phyloP scores from a whole-genome alignment of 495 filamentous ascomycete species.

The Opeltia flavorubescens region DNA sequence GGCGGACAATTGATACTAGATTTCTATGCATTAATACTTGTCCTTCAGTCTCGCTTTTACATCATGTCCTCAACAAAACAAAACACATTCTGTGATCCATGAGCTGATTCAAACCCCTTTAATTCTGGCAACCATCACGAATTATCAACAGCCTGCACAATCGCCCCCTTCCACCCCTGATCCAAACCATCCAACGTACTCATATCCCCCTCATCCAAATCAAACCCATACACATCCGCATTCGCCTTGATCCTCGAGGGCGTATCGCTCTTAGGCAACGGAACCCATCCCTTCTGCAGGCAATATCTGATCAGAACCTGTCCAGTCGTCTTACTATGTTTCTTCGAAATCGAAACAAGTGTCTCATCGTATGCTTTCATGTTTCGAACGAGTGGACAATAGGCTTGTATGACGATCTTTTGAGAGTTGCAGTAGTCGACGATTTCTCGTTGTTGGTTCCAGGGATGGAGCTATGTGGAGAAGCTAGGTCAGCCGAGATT shows the following conservation, averaged over 20 bases:
- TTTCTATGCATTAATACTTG: background rate
- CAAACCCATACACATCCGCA: conserved; percentile 50
- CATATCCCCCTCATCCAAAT: conserved; percentile 50
- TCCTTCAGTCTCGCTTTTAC: background rate
- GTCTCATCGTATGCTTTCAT: conserved; percentile 43
- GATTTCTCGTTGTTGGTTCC: conserved; percentile 48
- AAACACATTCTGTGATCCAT: too few species aligned
- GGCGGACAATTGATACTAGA: background rate
- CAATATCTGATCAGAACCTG: conserved; percentile 42
- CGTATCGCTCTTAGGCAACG: conserved; percentile 58
- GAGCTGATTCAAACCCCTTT: too few species aligned
- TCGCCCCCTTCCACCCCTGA: conserved; percentile 39
- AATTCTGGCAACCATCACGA: background rate
- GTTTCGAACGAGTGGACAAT: conserved; percentile 50
- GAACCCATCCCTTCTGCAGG: conserved; percentile 56
- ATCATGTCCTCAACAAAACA: too few species aligned
- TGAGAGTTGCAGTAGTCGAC: conserved; percentile 45
- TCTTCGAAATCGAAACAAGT: conserved; percentile 36
- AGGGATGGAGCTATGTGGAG: conserved; percentile 43
- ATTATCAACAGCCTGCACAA: conserved; percentile 38
- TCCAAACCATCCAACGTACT: conserved; percentile 48
- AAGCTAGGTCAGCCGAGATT: background rate
- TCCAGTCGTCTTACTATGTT: conserved; percentile 34
- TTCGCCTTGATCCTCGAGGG: conserved; percentile 49
- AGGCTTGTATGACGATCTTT: conserved; percentile 50